Evolutionary conservation across 768 basidiomycete species (phyloP).

Genomic region (Mycena pura): DNA sequence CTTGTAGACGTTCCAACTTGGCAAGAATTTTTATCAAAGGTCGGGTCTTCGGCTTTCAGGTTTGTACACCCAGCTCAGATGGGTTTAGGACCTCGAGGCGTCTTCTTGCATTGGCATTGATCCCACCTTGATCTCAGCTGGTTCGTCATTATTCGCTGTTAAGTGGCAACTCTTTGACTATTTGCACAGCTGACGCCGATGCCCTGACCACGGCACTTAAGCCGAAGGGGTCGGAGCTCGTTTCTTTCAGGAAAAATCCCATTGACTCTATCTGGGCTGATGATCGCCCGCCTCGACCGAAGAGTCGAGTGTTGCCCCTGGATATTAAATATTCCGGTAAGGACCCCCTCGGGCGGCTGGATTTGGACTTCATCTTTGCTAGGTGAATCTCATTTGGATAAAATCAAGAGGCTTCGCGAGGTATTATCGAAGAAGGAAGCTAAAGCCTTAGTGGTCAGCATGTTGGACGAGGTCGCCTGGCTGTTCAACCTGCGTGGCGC

Average conservation of each 20-base stretch:
- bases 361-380: not conserved
- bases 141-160: conserved; percentile 41
- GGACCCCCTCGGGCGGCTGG: no score
- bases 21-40: conserved; percentile 87
- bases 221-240: conserved; percentile 62
- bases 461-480: conserved; percentile 96
- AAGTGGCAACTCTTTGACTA: not conserved
- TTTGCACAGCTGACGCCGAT: conserved; percentile 65
- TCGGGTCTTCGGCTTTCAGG: conserved; percentile 26
- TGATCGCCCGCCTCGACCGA: conserved; percentile 72
- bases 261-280: conserved; percentile 80
- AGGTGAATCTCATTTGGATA: conserved; percentile 60
- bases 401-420: conserved; percentile 70
- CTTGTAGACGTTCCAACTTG: conserved; percentile 78
- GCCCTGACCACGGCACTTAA: conserved; percentile 62
- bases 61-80: not conserved
- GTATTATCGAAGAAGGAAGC: conserved; percentile 67
- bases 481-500: conserved; percentile 90
- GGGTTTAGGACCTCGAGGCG: conserved; percentile 61
- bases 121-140: conserved; percentile 72
- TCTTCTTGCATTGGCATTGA: conserved; percentile 83
- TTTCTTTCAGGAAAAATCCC: conserved; percentile 72
- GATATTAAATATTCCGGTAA: conserved; percentile 76
- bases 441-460: conserved; percentile 82
- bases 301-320: conserved; percentile 70